Evolutionary conservation across 768 basidiomycete genomes (phyloP).

Genomic region (Leccinum obscurum): DNA sequence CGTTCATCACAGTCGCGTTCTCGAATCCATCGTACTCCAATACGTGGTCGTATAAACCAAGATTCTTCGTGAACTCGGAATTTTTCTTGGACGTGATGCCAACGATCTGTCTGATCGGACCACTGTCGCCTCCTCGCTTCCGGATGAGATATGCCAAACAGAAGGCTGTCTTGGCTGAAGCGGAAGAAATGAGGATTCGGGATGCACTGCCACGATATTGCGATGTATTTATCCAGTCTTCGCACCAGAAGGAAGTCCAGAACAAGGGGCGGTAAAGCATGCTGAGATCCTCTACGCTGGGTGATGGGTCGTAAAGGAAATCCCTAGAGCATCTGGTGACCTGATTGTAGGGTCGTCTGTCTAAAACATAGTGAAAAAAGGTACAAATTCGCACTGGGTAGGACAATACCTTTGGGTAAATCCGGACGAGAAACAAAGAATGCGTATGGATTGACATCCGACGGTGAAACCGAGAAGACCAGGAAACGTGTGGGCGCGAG

Average conservation of each 20-base stretch:
- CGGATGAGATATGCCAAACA: slow-evolving; percentile 61
- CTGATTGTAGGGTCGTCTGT: slow-evolving; percentile 70
- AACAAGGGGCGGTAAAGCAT: slow-evolving; percentile 75
- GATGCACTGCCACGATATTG: slow-evolving; percentile 50
- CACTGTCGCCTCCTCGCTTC: slow-evolving; percentile 37
- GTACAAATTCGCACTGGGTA: background rate
- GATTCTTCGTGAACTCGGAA: slow-evolving; percentile 49
- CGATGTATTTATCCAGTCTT: slow-evolving; percentile 62
- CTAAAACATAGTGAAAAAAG: slow-evolving; percentile 31
- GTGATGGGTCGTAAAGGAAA: slow-evolving; percentile 50
- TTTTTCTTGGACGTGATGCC: slow-evolving; percentile 65
- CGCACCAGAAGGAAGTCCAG: slow-evolving; percentile 77
- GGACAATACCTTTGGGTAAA: slow-evolving; percentile 51
- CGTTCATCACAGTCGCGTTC: slow-evolving; percentile 31
- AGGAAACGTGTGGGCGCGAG: slow-evolving; percentile 61
- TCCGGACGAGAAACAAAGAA: slow-evolving; percentile 63
- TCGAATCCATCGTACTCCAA: slow-evolving; percentile 52
- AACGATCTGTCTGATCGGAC: slow-evolving; percentile 39
- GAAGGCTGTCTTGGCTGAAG: slow-evolving; percentile 73
- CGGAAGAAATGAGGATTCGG: slow-evolving; percentile 61
- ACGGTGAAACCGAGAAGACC: slow-evolving; percentile 49
- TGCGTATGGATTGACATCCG: slow-evolving; percentile 50
- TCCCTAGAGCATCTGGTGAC: slow-evolving; percentile 59
- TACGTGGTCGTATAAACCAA: slow-evolving; percentile 59
- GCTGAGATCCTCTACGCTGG: slow-evolving; percentile 54